These are phyloP conservation scores for Porphyrellus cyaneotinctus DNA, from an alignment of 768 basidiomycete species.

Conservation along the genomic window DNA sequence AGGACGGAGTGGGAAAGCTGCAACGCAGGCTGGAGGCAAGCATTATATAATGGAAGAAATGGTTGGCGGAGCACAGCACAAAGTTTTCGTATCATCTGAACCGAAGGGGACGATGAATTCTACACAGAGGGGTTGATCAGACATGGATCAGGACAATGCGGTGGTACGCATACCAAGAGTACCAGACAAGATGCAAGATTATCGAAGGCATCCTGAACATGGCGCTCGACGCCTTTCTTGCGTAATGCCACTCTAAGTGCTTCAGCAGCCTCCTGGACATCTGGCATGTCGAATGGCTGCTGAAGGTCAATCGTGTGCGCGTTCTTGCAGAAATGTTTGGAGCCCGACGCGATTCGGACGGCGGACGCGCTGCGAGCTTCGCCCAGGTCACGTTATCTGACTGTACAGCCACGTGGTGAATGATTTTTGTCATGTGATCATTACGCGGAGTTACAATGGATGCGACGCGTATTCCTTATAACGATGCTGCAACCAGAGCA, in stretches of 20 bases:
- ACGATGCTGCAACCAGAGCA: not conserved
- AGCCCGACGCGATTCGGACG: no score
- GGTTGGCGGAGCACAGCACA: slow-evolving; percentile 39
- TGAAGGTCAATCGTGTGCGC: not conserved
- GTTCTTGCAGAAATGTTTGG: not conserved
- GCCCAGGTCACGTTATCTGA: slow-evolving; percentile 5
- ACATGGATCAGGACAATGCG: not conserved
- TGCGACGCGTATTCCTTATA: slow-evolving; percentile 17
- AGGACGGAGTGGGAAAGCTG: slow-evolving; percentile 41
- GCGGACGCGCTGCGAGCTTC: no score
- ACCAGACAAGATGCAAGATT: slow-evolving; percentile 41
- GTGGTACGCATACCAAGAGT: slow-evolving; percentile 38
- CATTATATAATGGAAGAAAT: slow-evolving; percentile 43
- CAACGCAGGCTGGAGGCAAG: slow-evolving; percentile 37
- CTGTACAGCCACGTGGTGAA: slow-evolving; percentile 17
- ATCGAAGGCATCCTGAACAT: slow-evolving; percentile 33
- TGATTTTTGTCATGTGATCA: slow-evolving; percentile 30
- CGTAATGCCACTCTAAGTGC: slow-evolving; percentile 30
- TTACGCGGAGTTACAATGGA: slow-evolving; percentile 22
- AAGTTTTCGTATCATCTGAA: slow-evolving; percentile 37
- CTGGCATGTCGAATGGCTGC: slow-evolving; percentile 12
- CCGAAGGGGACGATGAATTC: slow-evolving; percentile 38
- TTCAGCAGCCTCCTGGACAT: slow-evolving; percentile 30
- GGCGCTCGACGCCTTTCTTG: slow-evolving; percentile 28
- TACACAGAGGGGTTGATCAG: slow-evolving; percentile 17